Base-by-base conservation (phyloP, 768 basidiomycete species). In the Leccinum truebloodii region DNA sequence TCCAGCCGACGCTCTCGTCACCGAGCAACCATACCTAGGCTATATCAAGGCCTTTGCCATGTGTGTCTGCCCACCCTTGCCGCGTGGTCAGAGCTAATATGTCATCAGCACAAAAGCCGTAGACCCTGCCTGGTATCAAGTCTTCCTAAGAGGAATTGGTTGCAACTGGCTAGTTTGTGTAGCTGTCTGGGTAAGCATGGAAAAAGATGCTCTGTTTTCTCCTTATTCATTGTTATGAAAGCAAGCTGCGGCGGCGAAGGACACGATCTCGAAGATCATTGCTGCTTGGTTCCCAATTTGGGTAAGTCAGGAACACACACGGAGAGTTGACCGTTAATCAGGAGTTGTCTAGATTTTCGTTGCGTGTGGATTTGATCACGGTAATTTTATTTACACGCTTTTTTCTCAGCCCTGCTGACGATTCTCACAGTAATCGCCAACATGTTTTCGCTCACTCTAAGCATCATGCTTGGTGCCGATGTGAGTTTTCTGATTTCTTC, bases 81-180 rank as follows among this genome's bases (percentile, higher is more conserved):
- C 6, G 1, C 20, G 8, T 26, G 57, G 55, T 57, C 28, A 50
- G 41, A 54, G 32, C 50, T 69, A n/a, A 57, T 35, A 24, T 39
- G 16, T 52, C 18, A 35, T 18, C 53, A 89, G 88, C 51, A 70
- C 81, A 41, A 90, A 89, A 68, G 88, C 88, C 1, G 73, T 74
- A 1, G 82, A 84, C 12, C 89, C 89, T 2, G 72, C 79, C 34
- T 90, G 88, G 88, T 79, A 89, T 69, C 84, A 90, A 68, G 86
- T 90, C 39, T 85, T 90, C 73, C 73, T 90, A 20, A 78, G 88
- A 16, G 89, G 88, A 0, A 88, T 90, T 63, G 89, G 82, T 6
- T 90, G 89, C 64, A 90, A 90, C 64, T 90, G 87, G 88, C 78
- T 90, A 1, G 89, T 90, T 39, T 87, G 81, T 61, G 73, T 89